A percentile compares a stretch with the other conserved stretches of the same genome.
Conservation (phyloP, 306 rosid species). For the Dalbergia cultrata region DNA sequence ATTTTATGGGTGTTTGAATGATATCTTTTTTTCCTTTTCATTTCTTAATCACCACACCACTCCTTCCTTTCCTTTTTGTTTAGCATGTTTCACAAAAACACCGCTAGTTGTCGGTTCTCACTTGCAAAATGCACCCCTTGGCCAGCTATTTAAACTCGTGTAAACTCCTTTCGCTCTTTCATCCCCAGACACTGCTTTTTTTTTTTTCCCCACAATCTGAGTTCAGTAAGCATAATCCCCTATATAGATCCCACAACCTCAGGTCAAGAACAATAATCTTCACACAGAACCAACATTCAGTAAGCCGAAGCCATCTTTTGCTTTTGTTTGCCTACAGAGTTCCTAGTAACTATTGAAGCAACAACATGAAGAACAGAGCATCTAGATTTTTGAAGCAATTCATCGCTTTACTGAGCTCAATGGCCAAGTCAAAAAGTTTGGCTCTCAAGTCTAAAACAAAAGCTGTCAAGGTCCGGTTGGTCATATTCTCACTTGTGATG, state of each 20-base stretch:
- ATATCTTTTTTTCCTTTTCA: neutral
- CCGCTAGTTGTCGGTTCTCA: neutral
- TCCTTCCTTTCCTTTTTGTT: constrained; percentile 31
- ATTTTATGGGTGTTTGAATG: too few relatives aligned
- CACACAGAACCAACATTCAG: too few relatives aligned
- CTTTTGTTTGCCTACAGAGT: too few relatives aligned
- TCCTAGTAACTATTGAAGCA: neutral
- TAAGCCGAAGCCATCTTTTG: too few relatives aligned
- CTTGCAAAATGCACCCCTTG: neutral
- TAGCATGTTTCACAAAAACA: constrained; percentile 5
- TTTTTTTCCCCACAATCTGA: constrained; percentile 19
- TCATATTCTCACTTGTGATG: constrained; percentile 61
- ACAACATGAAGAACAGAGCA: constrained; percentile 52
- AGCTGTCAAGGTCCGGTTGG: constrained; percentile 56
- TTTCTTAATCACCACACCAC: constrained; percentile 44
- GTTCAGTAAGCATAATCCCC: constrained; percentile 14
- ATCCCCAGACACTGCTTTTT: constrained; percentile 37
- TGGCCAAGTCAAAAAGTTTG: constrained; percentile 56
- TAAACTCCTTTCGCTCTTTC: constrained; percentile 28
- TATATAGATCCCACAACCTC: neutral
- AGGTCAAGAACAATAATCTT: neutral
- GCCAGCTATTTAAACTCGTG: constrained; percentile 21
- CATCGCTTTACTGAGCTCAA: constrained; percentile 42
- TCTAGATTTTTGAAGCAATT: constrained; percentile 50
- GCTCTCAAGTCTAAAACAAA: constrained; percentile 60